These are phyloP conservation scores for Eimeria acervulina DNA, from an alignment of 169 alveolate species.

Conservation along the genomic window DNA sequence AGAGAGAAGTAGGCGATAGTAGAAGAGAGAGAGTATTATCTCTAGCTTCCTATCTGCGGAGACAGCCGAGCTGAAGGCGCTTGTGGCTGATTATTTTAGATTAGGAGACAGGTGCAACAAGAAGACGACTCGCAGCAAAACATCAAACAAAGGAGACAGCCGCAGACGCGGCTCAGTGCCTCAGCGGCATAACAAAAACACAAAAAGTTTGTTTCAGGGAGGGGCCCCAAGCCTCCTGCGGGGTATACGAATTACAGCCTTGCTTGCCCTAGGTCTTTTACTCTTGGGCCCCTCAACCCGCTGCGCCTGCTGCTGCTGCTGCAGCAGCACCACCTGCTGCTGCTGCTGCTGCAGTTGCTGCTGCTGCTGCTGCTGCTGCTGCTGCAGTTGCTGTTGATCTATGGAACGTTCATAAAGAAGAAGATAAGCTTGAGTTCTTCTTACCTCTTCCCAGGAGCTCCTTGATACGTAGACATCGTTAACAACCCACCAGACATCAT, in stretches of 20 bases:
- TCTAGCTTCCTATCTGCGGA: no score
- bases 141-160: background rate
- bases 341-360: slow-evolving; percentile 34
- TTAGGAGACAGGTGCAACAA: no score
- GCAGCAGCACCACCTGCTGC: slow-evolving; percentile 1
- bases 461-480: slow-evolving; percentile 53
- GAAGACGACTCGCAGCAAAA: no score
- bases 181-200: background rate
- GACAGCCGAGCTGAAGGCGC: no score
- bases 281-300: slow-evolving; percentile 6
- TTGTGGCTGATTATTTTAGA: no score
- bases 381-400: slow-evolving; percentile 34
- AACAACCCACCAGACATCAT: slow-evolving; percentile 72
- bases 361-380: slow-evolving; percentile 65
- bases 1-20: no score
- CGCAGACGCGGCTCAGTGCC: background rate
- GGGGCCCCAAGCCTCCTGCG: slow-evolving; percentile 28
- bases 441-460: slow-evolving; percentile 64
- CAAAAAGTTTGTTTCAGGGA: background rate
- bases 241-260: background rate
- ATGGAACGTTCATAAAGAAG: slow-evolving; percentile 34
- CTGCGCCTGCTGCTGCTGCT: slow-evolving; percentile 7
- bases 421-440: slow-evolving; percentile 58
- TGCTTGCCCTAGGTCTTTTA: background rate
- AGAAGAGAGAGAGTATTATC: no score